phyloP scores from a whole-genome alignment of 2,329 filamentous ascomycete genomes.

The Botrytis fabae region DNA sequence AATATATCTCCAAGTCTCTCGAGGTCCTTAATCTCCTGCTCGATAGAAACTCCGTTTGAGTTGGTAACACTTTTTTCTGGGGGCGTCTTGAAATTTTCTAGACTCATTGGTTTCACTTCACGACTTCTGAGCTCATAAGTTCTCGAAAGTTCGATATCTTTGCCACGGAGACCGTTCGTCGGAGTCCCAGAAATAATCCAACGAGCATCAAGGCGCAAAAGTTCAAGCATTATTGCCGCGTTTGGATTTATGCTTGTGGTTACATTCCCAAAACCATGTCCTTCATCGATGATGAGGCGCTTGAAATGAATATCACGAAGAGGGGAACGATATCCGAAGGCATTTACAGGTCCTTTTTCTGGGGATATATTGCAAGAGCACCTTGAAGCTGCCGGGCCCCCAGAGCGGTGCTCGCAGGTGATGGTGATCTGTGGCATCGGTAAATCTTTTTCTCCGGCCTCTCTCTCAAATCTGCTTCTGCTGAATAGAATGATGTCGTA shows the following conservation, averaged over 20 bases:
- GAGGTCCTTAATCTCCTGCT: constrained; percentile 62
- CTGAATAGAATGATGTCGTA: constrained; percentile 81
- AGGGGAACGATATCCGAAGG: constrained; percentile 48
- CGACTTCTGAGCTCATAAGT: constrained; percentile 8
- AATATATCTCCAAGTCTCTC: constrained; percentile 66
- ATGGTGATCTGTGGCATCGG: not conserved
- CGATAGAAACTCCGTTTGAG: constrained; percentile 22
- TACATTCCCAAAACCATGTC: constrained; percentile 76
- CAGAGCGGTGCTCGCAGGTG: not conserved
- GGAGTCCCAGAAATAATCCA: constrained; percentile 94
- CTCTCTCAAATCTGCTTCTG: constrained; percentile 67
- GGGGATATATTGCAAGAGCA: constrained; percentile 35
- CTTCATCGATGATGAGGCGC: constrained; percentile 88
- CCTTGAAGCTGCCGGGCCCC: no score
- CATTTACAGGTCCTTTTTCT: constrained; percentile 46
- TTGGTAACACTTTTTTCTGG: not conserved
- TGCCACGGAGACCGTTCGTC: constrained; percentile 76
- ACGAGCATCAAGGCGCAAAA: constrained; percentile 65
- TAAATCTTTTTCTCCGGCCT: constrained; percentile 44
- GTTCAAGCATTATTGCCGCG: constrained; percentile 53
- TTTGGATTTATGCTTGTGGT: constrained; percentile 56
- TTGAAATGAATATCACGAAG: constrained; percentile 78
- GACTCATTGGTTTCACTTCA: no score
- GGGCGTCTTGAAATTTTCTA: not conserved
- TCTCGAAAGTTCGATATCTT: constrained; percentile 49